Evolutionary conservation across 176 grass and related monocot genomes (phyloP), one percentile per base, ranked within the genome.

Genomic region (Eragrostis nindensis): DNA sequence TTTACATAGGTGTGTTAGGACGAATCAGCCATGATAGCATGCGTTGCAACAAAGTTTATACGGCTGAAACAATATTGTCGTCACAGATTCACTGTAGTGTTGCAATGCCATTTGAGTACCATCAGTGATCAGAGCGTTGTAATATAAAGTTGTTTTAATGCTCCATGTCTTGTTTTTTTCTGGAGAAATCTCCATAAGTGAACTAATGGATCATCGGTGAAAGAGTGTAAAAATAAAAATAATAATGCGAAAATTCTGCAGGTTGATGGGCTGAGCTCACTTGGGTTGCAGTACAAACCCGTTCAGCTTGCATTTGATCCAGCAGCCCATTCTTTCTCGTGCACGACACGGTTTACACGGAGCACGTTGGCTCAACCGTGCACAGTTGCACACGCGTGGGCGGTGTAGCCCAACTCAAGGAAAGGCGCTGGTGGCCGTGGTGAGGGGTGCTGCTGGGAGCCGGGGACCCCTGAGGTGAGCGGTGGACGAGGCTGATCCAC

Each of bases 401-500:
- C n/a, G n/a, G n/a, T n/a, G n/a, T n/a, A n/a, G n/a, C n/a, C n/a
- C n/a, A n/a, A n/a, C n/a, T n/a, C n/a, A n/a, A n/a, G n/a, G n/a
- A n/a, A n/a, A n/a, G n/a, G n/a, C n/a, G n/a, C n/a, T n/a, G n/a
- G 18, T 26, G 40, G 41, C 0, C 25, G 41, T 32, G 2, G 19
- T n/a, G 18, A 14, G 26, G 2, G 36, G 24, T 1, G 8, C n/a
- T n/a, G 44, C 30, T 17, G 0, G 16, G 16, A 13, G 11, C 1
- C 64, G 12, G 27, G 52, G 16, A 26, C 42, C 57, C 57, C n/a
- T 24, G 55, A 14, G 53, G 1, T n/a, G 60, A 44, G 60, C 54
- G 53, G 47, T n/a, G 61, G 61, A 56, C 61, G 61, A 56, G 66
- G 55, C 29, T 18, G n/a, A 44, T 53, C 53, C 43, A 74, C 70